phyloP scores from a whole-genome alignment of 2,329 filamentous ascomycete genomes.

The Ampelomyces quisqualis region DNA sequence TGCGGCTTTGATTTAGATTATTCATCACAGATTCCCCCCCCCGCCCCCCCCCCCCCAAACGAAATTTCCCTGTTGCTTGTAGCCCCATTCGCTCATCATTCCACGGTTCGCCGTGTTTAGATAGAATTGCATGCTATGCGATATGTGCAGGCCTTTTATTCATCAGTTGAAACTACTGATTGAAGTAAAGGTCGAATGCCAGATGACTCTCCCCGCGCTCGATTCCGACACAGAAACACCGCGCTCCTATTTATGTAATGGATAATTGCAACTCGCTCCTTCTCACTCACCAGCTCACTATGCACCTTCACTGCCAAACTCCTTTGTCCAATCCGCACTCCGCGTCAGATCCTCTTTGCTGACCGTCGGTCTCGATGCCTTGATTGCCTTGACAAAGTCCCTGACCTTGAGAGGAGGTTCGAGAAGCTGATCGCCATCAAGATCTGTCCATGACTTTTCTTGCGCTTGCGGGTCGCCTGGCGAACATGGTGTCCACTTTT shows the following conservation, averaged over 20 bases:
- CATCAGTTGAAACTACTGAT: too few relatives aligned
- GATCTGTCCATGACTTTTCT: conserved; percentile 91
- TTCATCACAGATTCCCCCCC: conserved; percentile 25
- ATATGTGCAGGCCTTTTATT: too few relatives aligned
- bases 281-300: conserved; percentile 31
- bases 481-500: conserved; percentile 84
- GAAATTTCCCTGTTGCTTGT: conserved; percentile 2
- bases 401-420: conserved; percentile 85
- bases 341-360: conserved; percentile 79
- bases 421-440: conserved; percentile 79
- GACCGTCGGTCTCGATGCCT: conserved; percentile 84
- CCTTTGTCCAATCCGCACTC: conserved; percentile 90
- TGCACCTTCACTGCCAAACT: conserved; percentile 90
- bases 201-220: too few relatives aligned
- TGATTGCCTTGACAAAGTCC: conserved; percentile 92
- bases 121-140: background rate
- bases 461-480: conserved; percentile 81
- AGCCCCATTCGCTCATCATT: conserved; percentile 2
- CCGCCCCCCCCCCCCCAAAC: too few relatives aligned
- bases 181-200: too few relatives aligned
- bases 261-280: background rate
- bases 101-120: background rate
- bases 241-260: background rate
- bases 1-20: conserved; percentile 10
- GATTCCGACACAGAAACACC: background rate